phyloP scores from a whole-genome alignment of 2,329 filamentous ascomycete species.

The Botrytis elliptica region DNA sequence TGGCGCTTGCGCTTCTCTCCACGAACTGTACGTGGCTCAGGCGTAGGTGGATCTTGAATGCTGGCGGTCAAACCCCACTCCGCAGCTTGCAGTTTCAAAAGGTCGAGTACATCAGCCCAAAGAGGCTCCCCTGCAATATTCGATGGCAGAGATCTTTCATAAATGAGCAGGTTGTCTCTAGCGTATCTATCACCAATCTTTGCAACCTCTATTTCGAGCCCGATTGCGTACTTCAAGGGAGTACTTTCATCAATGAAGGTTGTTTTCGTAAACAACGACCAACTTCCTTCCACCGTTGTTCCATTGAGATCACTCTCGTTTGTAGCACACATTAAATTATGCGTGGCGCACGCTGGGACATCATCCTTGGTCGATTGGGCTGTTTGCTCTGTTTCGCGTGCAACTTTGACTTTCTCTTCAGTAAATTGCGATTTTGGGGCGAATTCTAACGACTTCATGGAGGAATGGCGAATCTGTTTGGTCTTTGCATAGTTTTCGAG shows the following conservation, averaged over 20 bases:
- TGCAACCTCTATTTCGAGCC: neutral
- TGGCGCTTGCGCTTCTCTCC: neutral
- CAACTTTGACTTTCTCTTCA: neutral
- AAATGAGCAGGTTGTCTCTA: neutral
- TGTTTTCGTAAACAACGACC: neutral
- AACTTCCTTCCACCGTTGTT: neutral
- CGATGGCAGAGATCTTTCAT: neutral
- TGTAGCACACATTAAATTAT: too few relatives aligned
- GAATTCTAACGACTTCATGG: neutral
- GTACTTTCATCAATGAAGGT: neutral
- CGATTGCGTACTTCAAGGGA: neutral
- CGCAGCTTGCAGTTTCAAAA: neutral
- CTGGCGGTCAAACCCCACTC: neutral
- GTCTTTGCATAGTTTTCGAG: neutral
- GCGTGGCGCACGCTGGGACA: neutral
- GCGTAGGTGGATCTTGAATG: too few relatives aligned
- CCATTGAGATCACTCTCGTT: neutral
- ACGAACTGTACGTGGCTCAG: neutral
- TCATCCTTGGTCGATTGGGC: neutral
- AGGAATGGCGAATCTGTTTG: too few relatives aligned
- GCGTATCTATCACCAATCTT: neutral
- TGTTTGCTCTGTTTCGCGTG: neutral
- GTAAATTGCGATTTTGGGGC: neutral
- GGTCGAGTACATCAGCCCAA: neutral
- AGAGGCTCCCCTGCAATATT: neutral